Conservation (phyloP, 1,284 basidiomycete genomes). For the Tilletia setariae region DNA sequence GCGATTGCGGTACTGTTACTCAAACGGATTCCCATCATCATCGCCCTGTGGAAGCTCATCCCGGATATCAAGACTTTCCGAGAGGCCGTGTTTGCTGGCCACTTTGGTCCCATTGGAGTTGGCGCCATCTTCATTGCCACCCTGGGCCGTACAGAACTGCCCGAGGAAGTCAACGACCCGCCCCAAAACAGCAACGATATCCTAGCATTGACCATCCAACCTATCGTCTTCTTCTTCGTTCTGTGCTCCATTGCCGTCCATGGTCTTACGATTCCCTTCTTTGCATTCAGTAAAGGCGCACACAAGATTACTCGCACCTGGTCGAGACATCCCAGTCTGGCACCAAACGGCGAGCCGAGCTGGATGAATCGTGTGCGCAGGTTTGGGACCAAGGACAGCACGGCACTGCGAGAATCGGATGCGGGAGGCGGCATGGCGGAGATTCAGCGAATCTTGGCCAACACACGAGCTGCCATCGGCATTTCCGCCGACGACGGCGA, state of each 20-base stretch:
- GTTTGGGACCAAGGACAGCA: slow-evolving; percentile 37
- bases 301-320: slow-evolving; percentile 39
- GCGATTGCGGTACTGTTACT: slow-evolving; percentile 45
- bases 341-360: slow-evolving; percentile 33
- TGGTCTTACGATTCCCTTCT: slow-evolving; percentile 54
- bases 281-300: slow-evolving; percentile 46
- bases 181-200: slow-evolving; percentile 47
- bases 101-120: slow-evolving; percentile 54
- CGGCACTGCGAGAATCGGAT: slow-evolving; percentile 28
- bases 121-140: slow-evolving; percentile 53
- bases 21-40: slow-evolving; percentile 51
- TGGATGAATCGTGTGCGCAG: slow-evolving; percentile 47
- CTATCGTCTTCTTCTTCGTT: slow-evolving; percentile 53
- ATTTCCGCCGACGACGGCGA: slow-evolving; percentile 42
- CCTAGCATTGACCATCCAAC: slow-evolving; percentile 49
- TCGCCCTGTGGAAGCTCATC: slow-evolving; percentile 51
- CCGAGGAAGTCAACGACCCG: slow-evolving; percentile 42
- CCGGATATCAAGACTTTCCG: slow-evolving; percentile 54
- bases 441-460: slow-evolving; percentile 28
- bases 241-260: slow-evolving; percentile 52
- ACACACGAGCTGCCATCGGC: slow-evolving; percentile 43
- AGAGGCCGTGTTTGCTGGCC: slow-evolving; percentile 52
- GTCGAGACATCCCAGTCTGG: slow-evolving; percentile 36
- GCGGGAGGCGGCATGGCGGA: slow-evolving; percentile 24
- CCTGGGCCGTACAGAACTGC: slow-evolving; percentile 42